Evolutionary conservation across 805 yeast genomes (phyloP).

Genomic region (Spathaspora girioi): DNA sequence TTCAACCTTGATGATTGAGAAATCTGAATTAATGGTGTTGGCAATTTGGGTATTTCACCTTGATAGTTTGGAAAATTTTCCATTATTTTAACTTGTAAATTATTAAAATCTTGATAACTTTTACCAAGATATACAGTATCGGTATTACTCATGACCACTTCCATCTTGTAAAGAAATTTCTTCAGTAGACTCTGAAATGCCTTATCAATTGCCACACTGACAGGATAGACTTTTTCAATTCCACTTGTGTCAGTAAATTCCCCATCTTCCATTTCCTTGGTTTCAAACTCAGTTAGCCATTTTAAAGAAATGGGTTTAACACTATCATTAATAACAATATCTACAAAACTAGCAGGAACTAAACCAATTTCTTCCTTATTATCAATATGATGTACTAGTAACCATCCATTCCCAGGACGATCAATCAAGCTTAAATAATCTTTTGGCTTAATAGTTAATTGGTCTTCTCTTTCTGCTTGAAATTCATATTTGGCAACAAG

Average conservation of each 20-base stretch:
- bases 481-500: slow-evolving; percentile 31
- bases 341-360: slow-evolving; percentile 38
- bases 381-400: slow-evolving; percentile 27
- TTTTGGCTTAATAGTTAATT: slow-evolving; percentile 22
- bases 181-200: slow-evolving; percentile 22
- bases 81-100: slow-evolving; percentile 22
- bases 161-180: slow-evolving; percentile 34
- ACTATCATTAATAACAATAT: slow-evolving; percentile 36
- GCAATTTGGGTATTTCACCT: slow-evolving; percentile 23
- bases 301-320: slow-evolving; percentile 26
- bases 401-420: slow-evolving; percentile 40
- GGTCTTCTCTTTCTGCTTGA: slow-evolving; percentile 21
- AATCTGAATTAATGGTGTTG: slow-evolving; percentile 20
- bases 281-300: slow-evolving; percentile 24
- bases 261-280: not conserved
- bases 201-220: slow-evolving; percentile 17
- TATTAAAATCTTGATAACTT: slow-evolving; percentile 34
- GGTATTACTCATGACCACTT: slow-evolving; percentile 16
- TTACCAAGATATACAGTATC: slow-evolving; percentile 23
- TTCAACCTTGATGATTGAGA: slow-evolving; percentile 4
- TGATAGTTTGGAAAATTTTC: slow-evolving; percentile 2
- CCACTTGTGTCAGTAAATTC: not conserved
- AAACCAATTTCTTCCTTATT: slow-evolving; percentile 20
- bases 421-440: slow-evolving; percentile 30
- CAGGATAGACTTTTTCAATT: slow-evolving; percentile 7